Evolutionary conservation across 2,329 filamentous ascomycete species (phyloP).

Genomic region (Ophiostoma montium): DNA sequence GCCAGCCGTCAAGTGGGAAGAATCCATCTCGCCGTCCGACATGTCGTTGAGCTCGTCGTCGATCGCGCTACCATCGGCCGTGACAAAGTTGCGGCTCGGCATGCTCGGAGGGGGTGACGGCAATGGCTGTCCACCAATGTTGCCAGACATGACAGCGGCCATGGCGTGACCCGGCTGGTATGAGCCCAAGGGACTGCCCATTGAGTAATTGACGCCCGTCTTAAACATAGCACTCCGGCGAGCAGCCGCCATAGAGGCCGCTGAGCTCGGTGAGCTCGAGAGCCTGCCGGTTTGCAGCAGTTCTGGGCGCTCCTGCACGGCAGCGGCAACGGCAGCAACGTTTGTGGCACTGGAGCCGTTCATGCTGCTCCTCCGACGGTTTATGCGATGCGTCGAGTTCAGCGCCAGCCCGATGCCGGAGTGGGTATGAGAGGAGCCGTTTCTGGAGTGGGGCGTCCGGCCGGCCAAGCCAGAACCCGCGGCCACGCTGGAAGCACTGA

Average conservation of each 20-base stretch:
- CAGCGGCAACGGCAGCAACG: conserved; percentile 61
- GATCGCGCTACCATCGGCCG: conserved; percentile 43
- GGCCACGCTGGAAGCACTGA: conserved; percentile 36
- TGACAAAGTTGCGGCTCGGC: conserved; percentile 40
- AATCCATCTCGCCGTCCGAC: conserved; percentile 33
- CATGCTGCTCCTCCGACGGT: conserved; percentile 88
- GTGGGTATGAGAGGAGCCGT: conserved; percentile 48
- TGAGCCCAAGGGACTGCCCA: conserved; percentile 2
- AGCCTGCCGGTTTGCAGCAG: background rate
- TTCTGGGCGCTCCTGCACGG: conserved; percentile 40
- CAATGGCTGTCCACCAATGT: conserved; percentile 42
- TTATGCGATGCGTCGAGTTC: conserved; percentile 72
- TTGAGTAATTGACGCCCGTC: conserved; percentile 29
- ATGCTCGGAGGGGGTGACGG: conserved; percentile 56
- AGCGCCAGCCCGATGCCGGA: conserved; percentile 54
- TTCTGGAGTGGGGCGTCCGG: conserved; percentile 54
- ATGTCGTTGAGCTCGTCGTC: conserved; percentile 55
- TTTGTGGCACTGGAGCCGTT: conserved; percentile 57
- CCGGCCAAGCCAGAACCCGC: conserved; percentile 28
- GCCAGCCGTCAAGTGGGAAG: background rate
- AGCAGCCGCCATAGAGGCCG: conserved; percentile 42
- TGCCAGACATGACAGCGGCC: conserved; percentile 8
- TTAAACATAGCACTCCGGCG: conserved; percentile 38
- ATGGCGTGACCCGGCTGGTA: too few relatives aligned
- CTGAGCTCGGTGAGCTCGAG: conserved; percentile 11